A percentile compares a stretch with the other conserved stretches of the same genome.
Evolutionary conservation across 2,329 filamentous ascomycete genomes (phyloP).

Genomic region (Aspergillus cejpii): DNA sequence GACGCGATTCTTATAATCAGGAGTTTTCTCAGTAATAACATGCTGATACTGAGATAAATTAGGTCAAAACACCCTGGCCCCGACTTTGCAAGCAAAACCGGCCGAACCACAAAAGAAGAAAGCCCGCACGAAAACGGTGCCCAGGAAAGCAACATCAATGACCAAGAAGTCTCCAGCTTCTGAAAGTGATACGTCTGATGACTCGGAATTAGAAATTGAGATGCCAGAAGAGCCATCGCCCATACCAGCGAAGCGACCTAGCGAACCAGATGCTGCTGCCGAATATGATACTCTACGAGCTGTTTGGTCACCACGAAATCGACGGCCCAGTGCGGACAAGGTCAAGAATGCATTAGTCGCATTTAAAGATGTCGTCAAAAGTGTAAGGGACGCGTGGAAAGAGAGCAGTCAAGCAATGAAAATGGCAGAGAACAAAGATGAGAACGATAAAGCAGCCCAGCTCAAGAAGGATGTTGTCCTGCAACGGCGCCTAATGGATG

Average conservation of each 20-base stretch:
- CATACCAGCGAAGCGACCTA: conserved; percentile 47
- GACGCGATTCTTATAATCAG: background rate
- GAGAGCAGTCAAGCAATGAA: conserved; percentile 50
- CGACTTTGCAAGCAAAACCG: conserved; percentile 11
- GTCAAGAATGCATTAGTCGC: conserved; percentile 51
- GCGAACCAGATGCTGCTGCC: conserved; percentile 47
- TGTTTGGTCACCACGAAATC: conserved; percentile 53
- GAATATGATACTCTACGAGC: conserved; percentile 57
- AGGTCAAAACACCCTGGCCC: conserved; percentile 12
- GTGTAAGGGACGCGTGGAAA: conserved; percentile 57
- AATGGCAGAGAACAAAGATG: conserved; percentile 53
- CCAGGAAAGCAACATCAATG: conserved; percentile 17
- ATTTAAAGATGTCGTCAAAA: conserved; percentile 55
- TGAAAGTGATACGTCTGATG: conserved; percentile 46
- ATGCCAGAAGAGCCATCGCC: conserved; percentile 50
- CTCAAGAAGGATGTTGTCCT: conserved; percentile 53
- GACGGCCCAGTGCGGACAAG: conserved; percentile 44
- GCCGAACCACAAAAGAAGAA: conserved; percentile 17
- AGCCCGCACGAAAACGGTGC: conserved; percentile 18
- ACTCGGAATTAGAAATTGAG: conserved; percentile 47
- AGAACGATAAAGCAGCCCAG: conserved; percentile 47
- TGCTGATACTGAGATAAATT: background rate
- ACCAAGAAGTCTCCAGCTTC: conserved; percentile 40
- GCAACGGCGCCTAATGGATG: conserved; percentile 53
- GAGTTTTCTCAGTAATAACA: background rate